Percentiles rank a stretch among this genome's conserved stretches.
phyloP scores from a whole-genome alignment of 2,329 filamentous ascomycete species.

The Huntiella omanensis region DNA sequence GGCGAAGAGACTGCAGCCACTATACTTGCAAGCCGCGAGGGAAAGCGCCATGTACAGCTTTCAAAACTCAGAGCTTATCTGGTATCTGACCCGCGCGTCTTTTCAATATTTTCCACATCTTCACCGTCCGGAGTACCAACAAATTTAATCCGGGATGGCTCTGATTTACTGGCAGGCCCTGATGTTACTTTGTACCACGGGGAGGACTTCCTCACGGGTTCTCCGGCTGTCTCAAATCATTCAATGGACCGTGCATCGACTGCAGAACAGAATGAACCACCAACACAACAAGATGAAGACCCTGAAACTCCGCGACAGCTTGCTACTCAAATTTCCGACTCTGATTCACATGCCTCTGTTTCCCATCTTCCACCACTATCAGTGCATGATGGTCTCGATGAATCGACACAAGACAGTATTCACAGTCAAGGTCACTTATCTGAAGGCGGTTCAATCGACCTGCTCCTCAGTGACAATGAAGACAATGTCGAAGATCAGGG shows the following conservation, averaged over 20 bases:
- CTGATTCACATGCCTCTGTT: neutral
- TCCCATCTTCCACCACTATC: slow-evolving; percentile 5
- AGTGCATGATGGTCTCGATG: neutral
- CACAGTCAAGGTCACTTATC: neutral
- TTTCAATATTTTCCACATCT: slow-evolving; percentile 32
- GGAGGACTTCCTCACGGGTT: slow-evolving; percentile 11
- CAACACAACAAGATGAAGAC: slow-evolving; percentile 5
- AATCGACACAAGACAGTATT: neutral
- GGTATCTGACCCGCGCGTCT: slow-evolving; percentile 48
- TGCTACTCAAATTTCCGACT: neutral
- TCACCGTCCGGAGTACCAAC: slow-evolving; percentile 27
- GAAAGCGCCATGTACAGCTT: slow-evolving; percentile 46
- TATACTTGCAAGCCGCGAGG: slow-evolving; percentile 20
- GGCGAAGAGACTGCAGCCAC: neutral
- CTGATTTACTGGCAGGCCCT: slow-evolving; percentile 13
- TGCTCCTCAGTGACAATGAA: slow-evolving; percentile 4
- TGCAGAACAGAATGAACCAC: neutral
- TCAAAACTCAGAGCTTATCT: slow-evolving; percentile 44
- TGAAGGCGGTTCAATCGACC: slow-evolving; percentile 2
- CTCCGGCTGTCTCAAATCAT: slow-evolving; percentile 10
- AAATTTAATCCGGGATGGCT: slow-evolving; percentile 25
- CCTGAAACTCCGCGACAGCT: slow-evolving; percentile 8
- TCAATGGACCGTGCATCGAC: neutral
- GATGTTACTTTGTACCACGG: slow-evolving; percentile 30
- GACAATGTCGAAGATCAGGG: neutral